Evolutionary conservation across 169 alveolate genomes (phyloP).

Genomic region (Plasmodium vinckei): DNA sequence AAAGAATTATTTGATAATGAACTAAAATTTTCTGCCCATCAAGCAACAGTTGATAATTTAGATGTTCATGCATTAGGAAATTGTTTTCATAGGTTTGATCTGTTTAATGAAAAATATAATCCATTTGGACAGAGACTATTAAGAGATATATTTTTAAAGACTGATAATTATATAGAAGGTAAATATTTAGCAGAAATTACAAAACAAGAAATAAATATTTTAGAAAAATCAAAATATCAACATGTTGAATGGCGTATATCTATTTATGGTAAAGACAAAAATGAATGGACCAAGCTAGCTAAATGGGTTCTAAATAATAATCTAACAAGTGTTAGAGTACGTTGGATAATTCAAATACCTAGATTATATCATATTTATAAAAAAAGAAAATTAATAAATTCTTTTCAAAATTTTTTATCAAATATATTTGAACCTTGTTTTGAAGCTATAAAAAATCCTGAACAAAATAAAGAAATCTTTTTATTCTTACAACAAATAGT

Average conservation of each 20-base stretch:
- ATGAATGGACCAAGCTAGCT: conserved; percentile 93
- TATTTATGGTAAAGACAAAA: conserved; percentile 90
- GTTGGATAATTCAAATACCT: conserved; percentile 94
- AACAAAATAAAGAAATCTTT: conserved; percentile 83
- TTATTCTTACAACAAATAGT: conserved; percentile 79
- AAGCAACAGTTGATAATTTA: conserved; percentile 85
- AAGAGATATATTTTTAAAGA: conserved; percentile 91
- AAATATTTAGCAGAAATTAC: conserved; percentile 93
- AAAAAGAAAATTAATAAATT: conserved; percentile 78
- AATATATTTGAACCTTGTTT: conserved; percentile 88
- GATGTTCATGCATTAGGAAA: conserved; percentile 90
- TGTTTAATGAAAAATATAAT: conserved; percentile 92
- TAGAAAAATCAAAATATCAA: conserved; percentile 89
- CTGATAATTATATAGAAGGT: conserved; percentile 91
- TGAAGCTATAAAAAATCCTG: conserved; percentile 89
- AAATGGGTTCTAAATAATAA: conserved; percentile 91
- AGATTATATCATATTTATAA: conserved; percentile 89
- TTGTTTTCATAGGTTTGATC: conserved; percentile 93
- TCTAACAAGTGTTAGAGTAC: conserved; percentile 79
- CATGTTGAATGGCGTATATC: conserved; percentile 94
- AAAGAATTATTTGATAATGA: conserved; percentile 84
- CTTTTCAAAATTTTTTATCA: conserved; percentile 88
- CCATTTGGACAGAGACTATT: conserved; percentile 91
- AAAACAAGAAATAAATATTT: conserved; percentile 88
- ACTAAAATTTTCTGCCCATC: conserved; percentile 82